Base-by-base conservation (phyloP, 495 filamentous ascomycete genomes). In the Talaromyces wortmannii region DNA sequence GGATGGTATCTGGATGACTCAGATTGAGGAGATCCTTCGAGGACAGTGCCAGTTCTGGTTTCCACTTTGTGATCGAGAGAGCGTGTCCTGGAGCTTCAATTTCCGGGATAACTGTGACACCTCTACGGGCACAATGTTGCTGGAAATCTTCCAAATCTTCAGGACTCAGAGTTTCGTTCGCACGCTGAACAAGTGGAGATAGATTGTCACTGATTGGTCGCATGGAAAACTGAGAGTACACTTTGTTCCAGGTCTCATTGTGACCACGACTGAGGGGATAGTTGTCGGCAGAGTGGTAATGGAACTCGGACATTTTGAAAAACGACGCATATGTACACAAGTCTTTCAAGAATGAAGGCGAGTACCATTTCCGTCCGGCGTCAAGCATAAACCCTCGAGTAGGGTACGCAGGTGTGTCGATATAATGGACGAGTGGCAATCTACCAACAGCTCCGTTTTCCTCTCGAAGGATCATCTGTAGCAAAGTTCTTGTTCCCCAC, bases 281-380 rank as follows among this genome's bases (percentile, higher is more conserved):
- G 59, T 83, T 82, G 65, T 83, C 79, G 61, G 70, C 80, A 13
- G 73, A 70, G 58, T 83, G 79, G 57, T 80, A 82, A 50, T 82
- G 79, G 45, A 83, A 83, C 53, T 82, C 79, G 49, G 70, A 77
- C 60, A 82, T 69, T 56, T 81, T 81, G 65, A 81, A 83, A 61
- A 79, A 81, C 1, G 67, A 76, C 3, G 78, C 77, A 55, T 80
- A 83, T 13, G 75, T 78, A 63, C 79, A 83, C 13, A 83, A 67
- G 7, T 82, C 79, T 31, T 80, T 81, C 50, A 83, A 63, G 52
- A 77, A 82, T 2, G 64, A 61, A 13, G 71, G 63, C 1, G 75
- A 63, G 58, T 83, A 83, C 78, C 79, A 83, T 56, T 83, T 82
- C 12, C 79, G 69, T 11, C 79, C 79, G 2, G 78, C 79, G 55